Base-by-base conservation (phyloP, 208 protist species). In the Wallacemonas sp. region DNA sequence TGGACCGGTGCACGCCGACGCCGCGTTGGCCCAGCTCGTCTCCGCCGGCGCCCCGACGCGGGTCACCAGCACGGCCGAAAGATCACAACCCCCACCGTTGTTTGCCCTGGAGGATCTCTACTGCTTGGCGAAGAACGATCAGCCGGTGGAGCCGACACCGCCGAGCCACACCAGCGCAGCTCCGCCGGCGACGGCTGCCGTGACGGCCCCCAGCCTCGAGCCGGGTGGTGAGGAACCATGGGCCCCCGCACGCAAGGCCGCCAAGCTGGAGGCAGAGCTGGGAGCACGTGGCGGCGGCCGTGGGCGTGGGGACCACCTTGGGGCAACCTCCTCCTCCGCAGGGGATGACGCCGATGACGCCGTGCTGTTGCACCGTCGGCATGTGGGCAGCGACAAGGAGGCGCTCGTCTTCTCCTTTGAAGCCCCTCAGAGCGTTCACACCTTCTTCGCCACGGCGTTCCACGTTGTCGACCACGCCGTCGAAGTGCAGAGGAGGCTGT, bases 371-470 rank as follows among this genome's bases (percentile, higher is more conserved):
- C 50, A 39, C 0, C 50, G 50, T 0, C 32, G 38, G 19, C 50
- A 32, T 17, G 29, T 57, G 9, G 32, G 50, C 50, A 37, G 21
- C 12, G 50, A 57, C 50, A 57, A 57, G 50, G 50, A 57, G 13
- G 46, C 9, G 59, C 58, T 79, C 12, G 21, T 46, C 0, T 69
- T 66, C 12, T 42, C 50, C 34, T 79, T 79, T 63, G 27, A 33
- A 8, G 60, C 54, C 22, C 66, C 73, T 0, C 62, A 73, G 22
- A 81, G 67, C 44, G 36, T 74, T 2, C 74, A 84, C 45, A 68
- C 58, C 26, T 82, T 84, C 53, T 88, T 76, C 45, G 69, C 75
- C 1, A 58, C 63, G 41, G 66, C 73, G 3, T 88, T 88, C 69
- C 44, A 71, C 21, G 36, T 55, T 29, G 66, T 79, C n/a, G 68